phyloP scores from a whole-genome alignment of 2,329 filamentous ascomycete genomes.

The Phyllosticta citribraziliensis region DNA sequence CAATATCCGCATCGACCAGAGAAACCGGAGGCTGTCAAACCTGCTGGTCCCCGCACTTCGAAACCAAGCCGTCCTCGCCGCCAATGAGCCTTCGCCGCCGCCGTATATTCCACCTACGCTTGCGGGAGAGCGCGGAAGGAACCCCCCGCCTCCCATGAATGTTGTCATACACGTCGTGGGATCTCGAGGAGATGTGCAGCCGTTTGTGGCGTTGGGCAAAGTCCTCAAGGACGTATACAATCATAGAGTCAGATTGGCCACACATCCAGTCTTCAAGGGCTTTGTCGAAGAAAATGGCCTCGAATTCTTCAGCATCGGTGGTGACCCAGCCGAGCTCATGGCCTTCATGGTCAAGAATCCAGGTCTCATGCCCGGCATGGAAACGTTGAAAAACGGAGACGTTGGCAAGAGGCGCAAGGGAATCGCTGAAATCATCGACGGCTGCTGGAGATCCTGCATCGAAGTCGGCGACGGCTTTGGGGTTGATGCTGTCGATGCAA shows the following conservation, averaged over 20 bases:
- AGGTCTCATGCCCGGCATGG: conserved; percentile 72
- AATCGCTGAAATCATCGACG: conserved; percentile 69
- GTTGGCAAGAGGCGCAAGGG: conserved; percentile 63
- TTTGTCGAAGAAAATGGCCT: conserved; percentile 41
- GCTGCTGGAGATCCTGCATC: conserved; percentile 79
- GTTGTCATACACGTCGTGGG: conserved; percentile 41
- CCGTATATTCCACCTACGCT: conserved; percentile 67
- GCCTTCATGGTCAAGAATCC: conserved; percentile 90
- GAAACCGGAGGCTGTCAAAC: conserved; percentile 25
- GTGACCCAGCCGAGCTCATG: conserved; percentile 41
- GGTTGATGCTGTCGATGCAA: conserved; percentile 40
- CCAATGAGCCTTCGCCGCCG: conserved; percentile 47
- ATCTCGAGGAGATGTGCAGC: conserved; percentile 41
- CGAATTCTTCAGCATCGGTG: conserved; percentile 43
- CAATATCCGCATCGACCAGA: conserved; percentile 32
- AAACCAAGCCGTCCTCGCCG: conserved; percentile 25
- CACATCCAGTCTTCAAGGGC: conserved; percentile 39
- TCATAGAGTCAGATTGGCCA: conserved; percentile 39
- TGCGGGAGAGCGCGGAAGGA: conserved; percentile 52
- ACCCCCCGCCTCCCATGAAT: conserved; percentile 38
- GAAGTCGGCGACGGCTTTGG: conserved; percentile 61
- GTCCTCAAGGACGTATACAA: conserved; percentile 39
- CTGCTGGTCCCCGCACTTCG: conserved; percentile 30
- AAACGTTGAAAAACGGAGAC: conserved; percentile 66
- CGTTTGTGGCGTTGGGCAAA: conserved; percentile 41